Percentiles rank a stretch among this genome's conserved stretches.
These are phyloP conservation scores for Neckera pumila DNA, from an alignment of 225 moss, liverwort and hornwort genomes.

Conservation along the genomic window DNA sequence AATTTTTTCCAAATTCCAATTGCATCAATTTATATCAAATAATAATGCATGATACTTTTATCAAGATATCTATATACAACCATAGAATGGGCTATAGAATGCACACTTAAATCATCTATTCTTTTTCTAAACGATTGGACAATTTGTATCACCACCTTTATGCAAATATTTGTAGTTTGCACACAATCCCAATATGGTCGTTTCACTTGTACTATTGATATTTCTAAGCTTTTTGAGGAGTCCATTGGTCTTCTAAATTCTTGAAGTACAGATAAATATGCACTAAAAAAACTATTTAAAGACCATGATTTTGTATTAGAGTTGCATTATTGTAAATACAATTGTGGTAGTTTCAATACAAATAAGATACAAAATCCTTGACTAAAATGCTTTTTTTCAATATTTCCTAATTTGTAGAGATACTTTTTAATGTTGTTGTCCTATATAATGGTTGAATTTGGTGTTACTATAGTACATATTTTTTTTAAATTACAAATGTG, in stretches of 20 bases:
- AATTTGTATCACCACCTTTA: not conserved
- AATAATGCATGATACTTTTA: not conserved
- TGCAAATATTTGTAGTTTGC: not conserved
- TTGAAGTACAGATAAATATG: not conserved
- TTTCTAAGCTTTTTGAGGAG: not conserved
- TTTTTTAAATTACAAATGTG: too few species aligned
- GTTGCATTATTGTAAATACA: too few species aligned
- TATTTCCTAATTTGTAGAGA: too few species aligned
- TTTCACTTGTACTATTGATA: not conserved
- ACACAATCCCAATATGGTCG: rapidly evolving
- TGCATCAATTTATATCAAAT: rapidly evolving
- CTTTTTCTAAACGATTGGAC: not conserved
- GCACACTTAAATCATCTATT: too few species aligned
- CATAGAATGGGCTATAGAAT: too few species aligned
- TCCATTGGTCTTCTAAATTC: not conserved
- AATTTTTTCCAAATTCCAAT: not conserved
- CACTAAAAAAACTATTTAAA: rapidly evolving
- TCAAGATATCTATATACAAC: rapidly evolving
- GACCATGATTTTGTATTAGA: too few species aligned
- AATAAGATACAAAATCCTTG: not conserved
- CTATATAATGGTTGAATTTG: too few species aligned
- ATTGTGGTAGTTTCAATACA: rapidly evolving
- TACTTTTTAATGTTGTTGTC: too few species aligned
- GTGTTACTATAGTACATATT: too few species aligned
- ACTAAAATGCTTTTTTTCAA: not conserved